Conservation (phyloP, 306 rosid species). For the Betula pendula region DNA sequence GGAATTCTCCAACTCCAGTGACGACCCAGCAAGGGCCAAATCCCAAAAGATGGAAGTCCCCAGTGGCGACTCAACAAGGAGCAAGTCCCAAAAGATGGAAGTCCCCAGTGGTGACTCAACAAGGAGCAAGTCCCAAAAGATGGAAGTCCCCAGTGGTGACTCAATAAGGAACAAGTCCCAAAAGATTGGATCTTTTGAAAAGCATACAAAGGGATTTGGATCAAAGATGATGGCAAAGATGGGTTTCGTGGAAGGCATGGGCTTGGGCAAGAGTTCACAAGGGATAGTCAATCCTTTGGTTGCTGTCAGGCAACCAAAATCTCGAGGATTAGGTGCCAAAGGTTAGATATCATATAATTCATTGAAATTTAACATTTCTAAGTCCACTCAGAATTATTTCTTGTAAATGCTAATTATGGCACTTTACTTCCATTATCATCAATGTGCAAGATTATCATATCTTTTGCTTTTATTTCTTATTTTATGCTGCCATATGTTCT, state of each 20-base stretch:
- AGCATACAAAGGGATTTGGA: conserved; percentile 87
- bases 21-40: too few relatives aligned
- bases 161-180: conserved; percentile 33
- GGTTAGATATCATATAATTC: conserved; percentile 23
- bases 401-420: conserved; percentile 14
- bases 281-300: conserved; percentile 73
- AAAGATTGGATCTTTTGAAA: conserved; percentile 68
- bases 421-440: background rate
- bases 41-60: too few relatives aligned
- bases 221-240: conserved; percentile 95
- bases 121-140: background rate
- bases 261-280: conserved; percentile 77
- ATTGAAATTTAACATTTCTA: conserved; percentile 6
- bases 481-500: background rate
- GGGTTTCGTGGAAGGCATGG: conserved; percentile 89
- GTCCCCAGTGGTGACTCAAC: too few relatives aligned
- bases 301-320: conserved; percentile 69
- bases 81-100: too few relatives aligned
- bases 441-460: background rate
- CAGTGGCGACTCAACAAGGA: too few relatives aligned
- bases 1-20: conserved; percentile 48
- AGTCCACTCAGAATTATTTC: background rate
- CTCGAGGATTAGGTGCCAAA: conserved; percentile 81
- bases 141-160: conserved; percentile 10
- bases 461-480: background rate